Conservation (phyloP, 2,329 filamentous ascomycete genomes). For the Botrytis fabae region DNA sequence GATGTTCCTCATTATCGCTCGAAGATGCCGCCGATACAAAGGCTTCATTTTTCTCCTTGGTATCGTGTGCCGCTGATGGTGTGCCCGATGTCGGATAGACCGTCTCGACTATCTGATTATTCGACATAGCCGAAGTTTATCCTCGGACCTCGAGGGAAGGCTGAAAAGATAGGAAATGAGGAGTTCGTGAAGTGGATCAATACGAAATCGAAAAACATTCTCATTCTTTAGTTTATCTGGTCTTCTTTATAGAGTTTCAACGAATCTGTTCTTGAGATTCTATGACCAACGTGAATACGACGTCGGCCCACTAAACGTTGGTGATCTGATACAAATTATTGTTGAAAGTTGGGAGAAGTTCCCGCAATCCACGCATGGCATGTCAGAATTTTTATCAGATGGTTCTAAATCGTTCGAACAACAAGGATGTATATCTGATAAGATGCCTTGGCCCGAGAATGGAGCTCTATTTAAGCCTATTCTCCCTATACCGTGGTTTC, state of each 20-base stretch:
- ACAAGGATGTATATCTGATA: conserved; percentile 20
- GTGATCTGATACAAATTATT: background rate
- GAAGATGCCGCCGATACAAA: conserved; percentile 7
- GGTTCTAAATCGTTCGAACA: background rate
- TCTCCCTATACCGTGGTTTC: background rate
- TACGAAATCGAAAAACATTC: background rate
- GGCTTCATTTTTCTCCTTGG: background rate
- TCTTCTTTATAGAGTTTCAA: conserved; percentile 13
- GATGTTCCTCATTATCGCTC: background rate
- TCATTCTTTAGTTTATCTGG: background rate
- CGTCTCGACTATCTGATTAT: background rate
- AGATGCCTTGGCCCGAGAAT: conserved; percentile 8
- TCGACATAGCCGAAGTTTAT: background rate
- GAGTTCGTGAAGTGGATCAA: background rate
- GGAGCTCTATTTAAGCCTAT: background rate
- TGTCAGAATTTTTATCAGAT: conserved; percentile 20
- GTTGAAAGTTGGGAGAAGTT: background rate
- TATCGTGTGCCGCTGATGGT: background rate
- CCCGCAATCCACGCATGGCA: conserved; percentile 4
- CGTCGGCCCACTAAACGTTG: background rate
- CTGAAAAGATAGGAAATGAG: background rate
- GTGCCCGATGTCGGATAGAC: background rate
- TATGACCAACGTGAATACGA: conserved; percentile 15
- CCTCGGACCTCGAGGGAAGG: background rate
- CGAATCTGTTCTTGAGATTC: background rate